phyloP scores from a whole-genome alignment of 208 protist species.

The Wallacemonas sp. region DNA sequence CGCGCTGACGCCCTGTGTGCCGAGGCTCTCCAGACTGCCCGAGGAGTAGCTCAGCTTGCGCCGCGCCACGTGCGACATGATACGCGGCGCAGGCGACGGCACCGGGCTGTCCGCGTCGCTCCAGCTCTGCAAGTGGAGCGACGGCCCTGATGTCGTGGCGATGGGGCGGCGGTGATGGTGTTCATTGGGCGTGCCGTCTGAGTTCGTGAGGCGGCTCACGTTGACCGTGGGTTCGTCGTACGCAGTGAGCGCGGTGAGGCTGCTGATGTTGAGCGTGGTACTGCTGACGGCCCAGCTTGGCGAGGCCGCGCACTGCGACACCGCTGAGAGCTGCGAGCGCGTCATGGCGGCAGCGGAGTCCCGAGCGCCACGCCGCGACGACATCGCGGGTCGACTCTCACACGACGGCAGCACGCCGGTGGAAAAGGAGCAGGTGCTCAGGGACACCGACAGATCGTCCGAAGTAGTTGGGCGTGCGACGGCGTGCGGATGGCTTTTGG shows the following conservation, averaged over 20 bases:
- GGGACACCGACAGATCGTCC: neutral
- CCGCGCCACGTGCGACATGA: neutral
- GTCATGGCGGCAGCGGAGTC: neutral
- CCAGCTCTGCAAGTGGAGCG: too few species aligned
- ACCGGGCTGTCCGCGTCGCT: conserved; percentile 10
- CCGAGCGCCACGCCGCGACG: neutral
- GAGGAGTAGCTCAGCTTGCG: conserved; percentile 15
- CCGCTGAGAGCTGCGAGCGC: neutral
- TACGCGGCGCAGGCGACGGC: neutral
- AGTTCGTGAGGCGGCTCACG: neutral
- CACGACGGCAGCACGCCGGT: neutral
- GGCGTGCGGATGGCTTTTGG: too few species aligned
- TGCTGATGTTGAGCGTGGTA: conserved; percentile 28
- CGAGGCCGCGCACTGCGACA: neutral
- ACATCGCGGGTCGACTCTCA: neutral
- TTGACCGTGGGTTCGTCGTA: neutral
- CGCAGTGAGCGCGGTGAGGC: conserved; percentile 17
- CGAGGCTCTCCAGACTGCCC: neutral
- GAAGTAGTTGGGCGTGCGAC: too few species aligned
- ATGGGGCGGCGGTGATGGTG: too few species aligned
- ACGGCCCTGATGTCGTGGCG: too few species aligned
- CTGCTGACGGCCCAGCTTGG: conserved; percentile 13
- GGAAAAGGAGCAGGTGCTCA: conserved; percentile 12
- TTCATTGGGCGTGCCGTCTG: neutral
- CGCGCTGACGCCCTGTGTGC: conserved; percentile 7